Evolutionary conservation across 129 eudicot species (phyloP), one percentile per base, ranked within the genome.

Genomic region (Mikania micrantha): DNA sequence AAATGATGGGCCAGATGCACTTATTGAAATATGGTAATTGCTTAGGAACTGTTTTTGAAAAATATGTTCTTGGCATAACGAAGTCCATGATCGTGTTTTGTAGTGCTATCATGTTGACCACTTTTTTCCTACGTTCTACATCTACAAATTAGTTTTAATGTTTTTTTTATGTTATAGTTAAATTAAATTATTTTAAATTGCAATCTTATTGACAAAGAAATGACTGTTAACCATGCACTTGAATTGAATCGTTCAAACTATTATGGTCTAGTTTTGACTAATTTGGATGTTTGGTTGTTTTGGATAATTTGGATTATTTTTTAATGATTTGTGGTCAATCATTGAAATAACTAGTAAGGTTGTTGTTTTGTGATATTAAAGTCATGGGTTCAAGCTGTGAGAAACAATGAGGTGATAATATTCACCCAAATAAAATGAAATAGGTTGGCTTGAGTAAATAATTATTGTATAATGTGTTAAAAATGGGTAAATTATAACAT

Each of bases 51-150:
- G 19, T 27, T 64, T 45, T 53, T 53, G 8, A 11, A 13, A 29
- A 64, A 59, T 12, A 24, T 17, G 31, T 50, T 52, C 0, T 52
- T 27, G 31, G 42, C 65, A 63, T 52, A 50, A 62, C 52, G 44
- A 64, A 64, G 66, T 40, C 65, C 17, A 39, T 39, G 66, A 74
- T 74, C 78, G 72, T 74, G 78, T 64, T 65, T 41, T 74, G 10
- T 74, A 64, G 78, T 52, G 72, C 12, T 20, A 74, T 74, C 72
- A 64, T 64, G 78, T 74, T 74, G 72, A 74, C 78, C 72, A 64
- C 59, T 40, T 74, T 62, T 47, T 53, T 15, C 38, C 57, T 19
- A 52, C 22, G 17, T 15, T 28, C 57, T 19, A 52, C 22, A 25
- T 31, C 31, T 60, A 15, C 29, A 22, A 19, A 12, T 7, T 12